Conservation (phyloP, 2,329 filamentous ascomycete genomes). For the Didymella sp. region DNA sequence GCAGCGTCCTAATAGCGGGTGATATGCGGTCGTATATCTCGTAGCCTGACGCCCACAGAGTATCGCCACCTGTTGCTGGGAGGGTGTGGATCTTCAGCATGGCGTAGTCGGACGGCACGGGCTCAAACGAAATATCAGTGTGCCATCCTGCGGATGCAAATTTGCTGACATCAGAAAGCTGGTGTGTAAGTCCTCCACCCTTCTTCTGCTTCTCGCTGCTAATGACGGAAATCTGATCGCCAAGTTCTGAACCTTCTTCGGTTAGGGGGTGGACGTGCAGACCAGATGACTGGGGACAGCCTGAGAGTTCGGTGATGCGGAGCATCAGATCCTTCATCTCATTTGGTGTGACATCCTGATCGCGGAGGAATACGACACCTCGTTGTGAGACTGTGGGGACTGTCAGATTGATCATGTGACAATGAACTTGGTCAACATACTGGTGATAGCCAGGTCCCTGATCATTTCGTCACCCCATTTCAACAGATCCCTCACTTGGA, state of each 20-base stretch:
- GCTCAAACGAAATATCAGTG: conserved; percentile 53
- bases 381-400: conserved; percentile 65
- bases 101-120: conserved; percentile 52
- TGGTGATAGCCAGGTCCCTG: conserved; percentile 61
- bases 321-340: conserved; percentile 70
- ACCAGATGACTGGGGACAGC: conserved; percentile 45
- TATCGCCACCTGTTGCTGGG: conserved; percentile 46
- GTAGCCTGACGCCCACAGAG: conserved; percentile 49
- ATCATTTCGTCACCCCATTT: conserved; percentile 49
- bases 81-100: conserved; percentile 46
- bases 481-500: conserved; percentile 40
- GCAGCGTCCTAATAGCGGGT: conserved; percentile 56
- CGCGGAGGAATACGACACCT: conserved; percentile 74
- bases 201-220: conserved; percentile 46
- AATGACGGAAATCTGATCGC: conserved; percentile 51
- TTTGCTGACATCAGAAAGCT: conserved; percentile 51
- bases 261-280: conserved; percentile 52
- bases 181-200: conserved; percentile 45
- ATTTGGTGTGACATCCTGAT: conserved; percentile 63
- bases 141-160: conserved; percentile 62
- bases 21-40: conserved; percentile 61
- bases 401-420: neutral
- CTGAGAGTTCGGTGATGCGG: conserved; percentile 65
- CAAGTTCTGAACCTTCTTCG: conserved; percentile 52
- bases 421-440: conserved; percentile 51